Evolutionary conservation across 2,329 filamentous ascomycete species (phyloP).

Genomic region (Ophiostoma sp.): DNA sequence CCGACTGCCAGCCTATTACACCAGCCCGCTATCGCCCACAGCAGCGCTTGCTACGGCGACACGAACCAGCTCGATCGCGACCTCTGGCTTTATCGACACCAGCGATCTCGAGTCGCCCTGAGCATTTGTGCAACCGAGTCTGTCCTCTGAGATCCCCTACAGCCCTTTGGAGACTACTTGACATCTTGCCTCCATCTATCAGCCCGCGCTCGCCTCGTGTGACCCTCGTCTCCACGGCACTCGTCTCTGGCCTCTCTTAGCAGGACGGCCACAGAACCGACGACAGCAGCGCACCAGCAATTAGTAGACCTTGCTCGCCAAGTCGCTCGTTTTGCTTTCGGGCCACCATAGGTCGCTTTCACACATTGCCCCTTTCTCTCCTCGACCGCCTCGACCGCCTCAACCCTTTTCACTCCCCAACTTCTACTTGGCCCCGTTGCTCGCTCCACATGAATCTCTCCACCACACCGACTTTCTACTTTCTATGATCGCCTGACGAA

Average conservation of each 20-base stretch:
- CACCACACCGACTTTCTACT: slow-evolving; percentile 22
- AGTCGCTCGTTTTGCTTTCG: background rate
- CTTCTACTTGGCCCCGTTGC: background rate
- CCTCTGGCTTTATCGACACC: background rate
- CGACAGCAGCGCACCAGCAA: background rate
- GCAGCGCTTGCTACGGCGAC: background rate
- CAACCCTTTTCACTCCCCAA: background rate
- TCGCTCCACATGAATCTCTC: background rate
- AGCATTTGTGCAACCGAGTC: background rate
- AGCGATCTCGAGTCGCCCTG: background rate
- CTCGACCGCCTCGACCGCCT: background rate
- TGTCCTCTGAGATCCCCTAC: background rate
- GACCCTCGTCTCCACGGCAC: background rate
- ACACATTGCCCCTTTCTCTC: background rate
- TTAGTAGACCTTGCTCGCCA: background rate
- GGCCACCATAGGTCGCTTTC: background rate
- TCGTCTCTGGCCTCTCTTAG: background rate
- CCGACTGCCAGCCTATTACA: background rate
- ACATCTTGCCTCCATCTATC: background rate
- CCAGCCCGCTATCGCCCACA: background rate
- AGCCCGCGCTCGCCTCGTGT: background rate
- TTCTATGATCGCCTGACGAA: slow-evolving; percentile 21
- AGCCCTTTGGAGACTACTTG: background rate
- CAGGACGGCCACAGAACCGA: background rate
- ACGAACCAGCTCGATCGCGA: background rate